Evolutionary conservation across 805 yeast species (phyloP).

Genomic region (Diddensiella caesifluorescens): DNA sequence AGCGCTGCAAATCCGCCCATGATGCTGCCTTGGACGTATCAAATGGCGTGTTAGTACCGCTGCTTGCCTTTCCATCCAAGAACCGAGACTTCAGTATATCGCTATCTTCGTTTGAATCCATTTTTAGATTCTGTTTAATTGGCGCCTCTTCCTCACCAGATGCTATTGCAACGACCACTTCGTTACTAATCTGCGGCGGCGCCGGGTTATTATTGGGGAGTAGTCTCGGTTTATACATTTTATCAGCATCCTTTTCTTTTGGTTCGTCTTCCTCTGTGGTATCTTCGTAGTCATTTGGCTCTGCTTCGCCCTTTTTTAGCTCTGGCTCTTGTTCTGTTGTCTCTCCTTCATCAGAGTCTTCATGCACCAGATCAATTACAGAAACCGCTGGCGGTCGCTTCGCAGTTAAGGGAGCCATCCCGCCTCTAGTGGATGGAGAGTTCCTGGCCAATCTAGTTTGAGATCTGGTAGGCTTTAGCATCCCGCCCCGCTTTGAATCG

Average conservation of each 20-base stretch:
- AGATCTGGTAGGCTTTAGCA: slow-evolving; percentile 7
- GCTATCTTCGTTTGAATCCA: not conserved
- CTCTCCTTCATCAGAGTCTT: slow-evolving; percentile 13
- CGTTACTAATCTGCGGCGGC: slow-evolving; percentile 23
- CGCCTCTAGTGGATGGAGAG: slow-evolving; percentile 3
- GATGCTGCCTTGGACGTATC: slow-evolving; percentile 13
- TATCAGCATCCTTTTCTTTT: not conserved
- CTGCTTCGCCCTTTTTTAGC: not conserved
- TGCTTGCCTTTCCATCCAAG: not conserved
- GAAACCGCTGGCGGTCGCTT: slow-evolving; percentile 1
- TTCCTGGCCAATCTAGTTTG: slow-evolving; percentile 10
- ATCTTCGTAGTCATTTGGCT: slow-evolving; percentile 5
- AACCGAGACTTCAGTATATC: not conserved
- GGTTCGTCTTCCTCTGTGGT: not conserved
- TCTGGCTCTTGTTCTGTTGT: not conserved
- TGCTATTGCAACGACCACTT: slow-evolving; percentile 22
- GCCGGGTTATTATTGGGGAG: slow-evolving; percentile 15
- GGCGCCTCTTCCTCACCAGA: not conserved
- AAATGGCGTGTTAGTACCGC: not conserved
- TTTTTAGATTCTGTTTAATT: not conserved
- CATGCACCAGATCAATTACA: slow-evolving; percentile 16
- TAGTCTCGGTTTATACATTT: slow-evolving; percentile 10
- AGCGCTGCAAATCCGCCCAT: slow-evolving; percentile 14
- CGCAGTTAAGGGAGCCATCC: not conserved
- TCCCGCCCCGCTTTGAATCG: slow-evolving; percentile 1